Percentiles rank a stretch among this genome's conserved stretches.
These are phyloP conservation scores for Serpula lacrymans DNA, from an alignment of 768 basidiomycete species.

Conservation along the genomic window DNA sequence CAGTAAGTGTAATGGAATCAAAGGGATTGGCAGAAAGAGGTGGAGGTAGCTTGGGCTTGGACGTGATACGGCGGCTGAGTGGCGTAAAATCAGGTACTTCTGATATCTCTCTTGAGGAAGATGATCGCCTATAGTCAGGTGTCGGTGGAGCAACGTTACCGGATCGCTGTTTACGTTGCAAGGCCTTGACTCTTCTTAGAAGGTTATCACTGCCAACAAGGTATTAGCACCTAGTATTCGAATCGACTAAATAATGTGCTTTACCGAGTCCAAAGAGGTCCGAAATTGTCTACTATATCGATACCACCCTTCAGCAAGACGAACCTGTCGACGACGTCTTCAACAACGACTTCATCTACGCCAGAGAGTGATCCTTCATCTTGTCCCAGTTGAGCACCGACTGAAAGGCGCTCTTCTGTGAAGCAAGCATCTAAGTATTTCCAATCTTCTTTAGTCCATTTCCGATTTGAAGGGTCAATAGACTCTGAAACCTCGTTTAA, in stretches of 20 bases:
- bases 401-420: conserved; percentile 60
- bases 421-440: conserved; percentile 76
- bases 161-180: conserved; percentile 57
- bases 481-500: not conserved
- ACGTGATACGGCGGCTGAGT: conserved; percentile 27
- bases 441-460: conserved; percentile 80
- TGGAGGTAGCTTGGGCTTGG: conserved; percentile 10
- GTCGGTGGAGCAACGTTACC: conserved; percentile 58
- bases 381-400: conserved; percentile 32
- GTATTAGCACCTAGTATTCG: conserved; percentile 2
- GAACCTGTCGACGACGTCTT: conserved; percentile 62
- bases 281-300: conserved; percentile 35
- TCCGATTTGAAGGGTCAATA: too few relatives aligned
- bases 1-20: conserved; percentile 24
- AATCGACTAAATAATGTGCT: conserved; percentile 19
- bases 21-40: conserved; percentile 30
- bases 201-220: conserved; percentile 44
- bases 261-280: conserved; percentile 59
- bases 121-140: too few relatives aligned
- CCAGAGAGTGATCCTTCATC: conserved; percentile 41
- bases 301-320: conserved; percentile 45
- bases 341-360: conserved; percentile 49
- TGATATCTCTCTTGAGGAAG: too few relatives aligned
- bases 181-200: conserved; percentile 46
- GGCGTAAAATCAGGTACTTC: conserved; percentile 56